A percentile compares a stretch with the other conserved stretches of the same genome.
phyloP scores from a whole-genome alignment of 2,329 filamentous ascomycete genomes.

The Raffaelea ambrosiae region DNA sequence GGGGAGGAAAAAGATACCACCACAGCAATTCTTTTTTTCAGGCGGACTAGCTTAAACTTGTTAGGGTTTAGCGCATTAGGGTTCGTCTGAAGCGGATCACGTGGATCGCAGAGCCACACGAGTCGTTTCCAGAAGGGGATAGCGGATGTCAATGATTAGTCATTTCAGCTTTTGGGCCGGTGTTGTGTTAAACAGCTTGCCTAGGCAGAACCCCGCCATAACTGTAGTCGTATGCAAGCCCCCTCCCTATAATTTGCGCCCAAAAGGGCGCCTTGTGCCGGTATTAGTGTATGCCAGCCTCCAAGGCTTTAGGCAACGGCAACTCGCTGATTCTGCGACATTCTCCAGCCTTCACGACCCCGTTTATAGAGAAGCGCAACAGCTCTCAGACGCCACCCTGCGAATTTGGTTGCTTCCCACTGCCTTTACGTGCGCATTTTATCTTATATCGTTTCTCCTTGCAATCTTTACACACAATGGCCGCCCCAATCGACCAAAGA shows the following conservation, averaged over 20 bases:
- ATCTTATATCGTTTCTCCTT: not conserved
- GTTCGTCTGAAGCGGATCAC: conserved; percentile 8
- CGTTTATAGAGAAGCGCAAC: not conserved
- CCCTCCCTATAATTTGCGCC: no score
- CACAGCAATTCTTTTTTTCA: conserved; percentile 4
- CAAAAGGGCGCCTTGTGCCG: no score
- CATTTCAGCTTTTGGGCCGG: not conserved
- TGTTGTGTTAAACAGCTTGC: not conserved
- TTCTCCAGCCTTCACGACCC: not conserved
- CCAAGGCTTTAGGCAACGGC: conserved; percentile 1
- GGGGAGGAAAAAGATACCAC: conserved; percentile 33
- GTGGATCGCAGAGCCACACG: conserved; percentile 4
- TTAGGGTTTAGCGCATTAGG: conserved; percentile 12
- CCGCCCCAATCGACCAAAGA: conserved; percentile 53
- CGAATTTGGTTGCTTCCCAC: no score
- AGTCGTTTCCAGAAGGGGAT: conserved; percentile 2
- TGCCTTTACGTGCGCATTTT: not conserved
- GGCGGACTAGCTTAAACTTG: not conserved
- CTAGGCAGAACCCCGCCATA: not conserved
- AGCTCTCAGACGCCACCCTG: no score
- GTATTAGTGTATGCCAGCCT: no score
- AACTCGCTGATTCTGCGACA: not conserved
- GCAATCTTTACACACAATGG: conserved; percentile 33
- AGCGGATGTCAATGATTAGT: conserved; percentile 1
- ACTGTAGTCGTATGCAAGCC: no score